Evolutionary conservation across 2,329 filamentous ascomycete species (phyloP).

Genomic region (Hymenoscyphus scutula): DNA sequence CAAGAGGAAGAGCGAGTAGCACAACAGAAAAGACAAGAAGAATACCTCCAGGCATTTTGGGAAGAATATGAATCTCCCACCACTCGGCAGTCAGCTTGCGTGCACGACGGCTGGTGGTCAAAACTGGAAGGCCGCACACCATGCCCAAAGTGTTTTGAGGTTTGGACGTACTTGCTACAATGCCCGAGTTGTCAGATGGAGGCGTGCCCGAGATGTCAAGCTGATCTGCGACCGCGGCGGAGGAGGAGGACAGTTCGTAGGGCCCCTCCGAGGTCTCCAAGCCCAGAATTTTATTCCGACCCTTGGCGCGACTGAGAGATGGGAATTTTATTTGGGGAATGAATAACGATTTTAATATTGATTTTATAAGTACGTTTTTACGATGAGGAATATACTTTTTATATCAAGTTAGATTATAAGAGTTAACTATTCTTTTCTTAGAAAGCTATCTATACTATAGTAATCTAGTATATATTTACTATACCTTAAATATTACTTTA

Average conservation of each 20-base stretch:
- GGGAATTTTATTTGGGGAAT: too few relatives aligned
- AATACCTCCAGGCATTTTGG: not conserved
- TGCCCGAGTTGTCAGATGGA: conserved; percentile 26
- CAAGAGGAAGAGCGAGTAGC: not conserved
- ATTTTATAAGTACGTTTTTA: too few relatives aligned
- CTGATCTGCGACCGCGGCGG: conserved; percentile 19
- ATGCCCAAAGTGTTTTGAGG: not conserved
- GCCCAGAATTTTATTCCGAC: not conserved
- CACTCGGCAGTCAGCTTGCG: not conserved
- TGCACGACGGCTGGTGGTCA: not conserved
- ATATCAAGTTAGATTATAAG: too few relatives aligned
- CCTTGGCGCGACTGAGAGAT: not conserved
- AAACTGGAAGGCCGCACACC: not conserved
- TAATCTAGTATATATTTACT: too few relatives aligned
- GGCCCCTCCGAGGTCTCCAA: not conserved
- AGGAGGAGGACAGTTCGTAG: not conserved
- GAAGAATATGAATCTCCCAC: not conserved
- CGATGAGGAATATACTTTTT: too few relatives aligned
- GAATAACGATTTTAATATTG: too few relatives aligned
- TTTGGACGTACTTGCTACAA: conserved; percentile 17
- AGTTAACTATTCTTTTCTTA: too few relatives aligned
- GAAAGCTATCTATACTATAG: too few relatives aligned
- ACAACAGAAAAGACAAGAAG: not conserved
- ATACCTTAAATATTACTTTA: too few relatives aligned
- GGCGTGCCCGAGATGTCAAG: conserved; percentile 26